Evolutionary conservation across 2,329 filamentous ascomycete genomes (phyloP).

Genomic region (Claviceps sp.): DNA sequence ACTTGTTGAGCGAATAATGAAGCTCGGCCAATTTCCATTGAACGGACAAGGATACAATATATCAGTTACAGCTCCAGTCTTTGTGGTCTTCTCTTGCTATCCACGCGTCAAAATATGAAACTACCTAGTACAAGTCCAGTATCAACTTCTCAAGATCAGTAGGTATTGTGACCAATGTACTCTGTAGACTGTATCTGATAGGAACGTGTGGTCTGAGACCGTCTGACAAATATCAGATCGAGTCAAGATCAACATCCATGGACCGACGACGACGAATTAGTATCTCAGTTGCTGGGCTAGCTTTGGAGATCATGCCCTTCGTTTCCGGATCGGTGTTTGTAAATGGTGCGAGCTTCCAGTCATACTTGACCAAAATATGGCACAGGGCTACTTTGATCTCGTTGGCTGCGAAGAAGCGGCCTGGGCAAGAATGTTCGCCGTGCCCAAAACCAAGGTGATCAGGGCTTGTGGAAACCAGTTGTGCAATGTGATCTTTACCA

Average conservation of each 20-base stretch:
- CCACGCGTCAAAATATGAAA: no score
- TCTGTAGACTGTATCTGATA: no score
- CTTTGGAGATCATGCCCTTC: not conserved
- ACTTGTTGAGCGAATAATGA: no score
- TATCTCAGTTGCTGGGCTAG: not conserved
- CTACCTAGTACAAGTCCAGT: no score
- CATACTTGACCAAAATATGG: not conserved
- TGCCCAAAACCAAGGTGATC: conserved; percentile 21
- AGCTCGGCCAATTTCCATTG: no score
- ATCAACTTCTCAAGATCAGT: no score
- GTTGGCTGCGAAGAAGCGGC: conserved; percentile 25
- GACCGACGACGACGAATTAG: not conserved
- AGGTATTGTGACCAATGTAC: no score
- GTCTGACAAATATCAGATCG: not conserved
- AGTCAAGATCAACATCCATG: not conserved
- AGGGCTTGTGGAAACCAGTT: conserved; percentile 17
- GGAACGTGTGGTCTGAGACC: no score
- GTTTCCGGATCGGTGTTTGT: not conserved
- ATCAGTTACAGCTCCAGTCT: no score
- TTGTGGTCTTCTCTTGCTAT: no score
- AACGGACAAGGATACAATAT: no score
- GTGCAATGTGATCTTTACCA: conserved; percentile 7
- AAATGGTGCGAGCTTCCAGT: not conserved
- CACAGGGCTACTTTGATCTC: conserved; percentile 17
- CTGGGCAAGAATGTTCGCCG: conserved; percentile 24